These are phyloP conservation scores for Prunus dulcis DNA, from an alignment of 306 rosid genomes.

Conservation along the genomic window DNA sequence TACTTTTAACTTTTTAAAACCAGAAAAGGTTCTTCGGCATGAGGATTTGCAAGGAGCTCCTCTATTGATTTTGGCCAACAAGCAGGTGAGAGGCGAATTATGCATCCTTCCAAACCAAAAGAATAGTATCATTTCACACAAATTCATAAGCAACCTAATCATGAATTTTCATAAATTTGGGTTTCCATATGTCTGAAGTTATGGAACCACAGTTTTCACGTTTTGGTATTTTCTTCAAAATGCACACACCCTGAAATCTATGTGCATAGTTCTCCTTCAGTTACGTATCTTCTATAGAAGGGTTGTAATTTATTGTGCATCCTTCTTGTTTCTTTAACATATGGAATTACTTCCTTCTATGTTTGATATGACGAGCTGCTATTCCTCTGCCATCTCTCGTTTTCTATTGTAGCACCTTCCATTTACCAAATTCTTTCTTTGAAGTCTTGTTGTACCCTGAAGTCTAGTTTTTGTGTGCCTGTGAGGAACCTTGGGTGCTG, in stretches of 20 bases:
- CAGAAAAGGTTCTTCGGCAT: conserved; percentile 94
- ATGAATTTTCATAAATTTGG: not conserved
- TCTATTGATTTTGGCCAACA: conserved; percentile 86
- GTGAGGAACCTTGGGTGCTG: not conserved
- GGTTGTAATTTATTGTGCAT: not conserved
- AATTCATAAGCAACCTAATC: not conserved
- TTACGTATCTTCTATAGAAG: not conserved
- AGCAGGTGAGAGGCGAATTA: conserved; percentile 62
- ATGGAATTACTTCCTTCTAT: not conserved
- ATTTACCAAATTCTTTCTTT: not conserved
- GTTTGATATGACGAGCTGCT: conserved; percentile 2
- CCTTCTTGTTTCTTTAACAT: not conserved
- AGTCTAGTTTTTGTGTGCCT: not conserved
- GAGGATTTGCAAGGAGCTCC: conserved; percentile 99
- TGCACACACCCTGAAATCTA: not conserved
- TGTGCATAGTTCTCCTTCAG: not conserved
- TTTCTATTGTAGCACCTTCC: not conserved
- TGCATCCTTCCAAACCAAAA: not conserved
- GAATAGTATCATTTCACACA: not conserved
- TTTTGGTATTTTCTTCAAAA: not conserved
- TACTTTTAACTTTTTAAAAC: conserved; percentile 28
- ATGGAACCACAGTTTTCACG: not conserved
- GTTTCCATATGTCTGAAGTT: not conserved
- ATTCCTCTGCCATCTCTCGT: not conserved
- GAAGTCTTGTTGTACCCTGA: not conserved